A percentile compares a stretch with the other conserved stretches of the same genome.
Evolutionary conservation across 1,284 basidiomycete genomes (phyloP).

Genomic region (Austroboletus novae-zelandiae): DNA sequence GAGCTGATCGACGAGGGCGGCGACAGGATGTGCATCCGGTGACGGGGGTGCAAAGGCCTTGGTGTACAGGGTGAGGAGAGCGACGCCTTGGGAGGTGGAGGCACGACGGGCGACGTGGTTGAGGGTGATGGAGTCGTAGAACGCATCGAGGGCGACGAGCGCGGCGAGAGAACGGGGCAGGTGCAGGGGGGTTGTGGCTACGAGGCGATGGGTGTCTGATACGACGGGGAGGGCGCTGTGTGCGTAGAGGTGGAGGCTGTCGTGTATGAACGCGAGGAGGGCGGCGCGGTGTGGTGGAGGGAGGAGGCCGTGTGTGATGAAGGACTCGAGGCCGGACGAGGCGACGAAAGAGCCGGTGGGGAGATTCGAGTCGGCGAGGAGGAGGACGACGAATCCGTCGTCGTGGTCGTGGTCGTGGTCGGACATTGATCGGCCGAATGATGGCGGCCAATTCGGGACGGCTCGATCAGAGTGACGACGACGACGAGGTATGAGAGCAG

Average conservation of each 20-base stretch:
- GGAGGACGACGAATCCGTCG: slow-evolving; percentile 55
- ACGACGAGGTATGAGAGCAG: not conserved
- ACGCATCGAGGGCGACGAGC: slow-evolving; percentile 62
- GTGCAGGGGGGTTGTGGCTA: slow-evolving; percentile 28
- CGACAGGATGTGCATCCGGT: slow-evolving; percentile 1
- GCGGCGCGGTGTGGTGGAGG: slow-evolving; percentile 28
- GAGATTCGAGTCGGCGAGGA: slow-evolving; percentile 79
- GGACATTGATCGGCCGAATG: slow-evolving; percentile 1
- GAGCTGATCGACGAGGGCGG: slow-evolving; percentile 57
- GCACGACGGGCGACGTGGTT: slow-evolving; percentile 89
- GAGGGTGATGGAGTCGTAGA: slow-evolving; percentile 84
- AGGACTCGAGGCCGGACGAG: slow-evolving; percentile 91
- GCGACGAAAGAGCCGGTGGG: slow-evolving; percentile 91
- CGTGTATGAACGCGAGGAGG: slow-evolving; percentile 63
- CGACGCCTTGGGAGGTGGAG: slow-evolving; percentile 89
- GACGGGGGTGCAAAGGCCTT: slow-evolving; percentile 70
- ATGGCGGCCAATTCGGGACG: not conserved
- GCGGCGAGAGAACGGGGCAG: slow-evolving; percentile 34
- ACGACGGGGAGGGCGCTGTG: slow-evolving; percentile 76
- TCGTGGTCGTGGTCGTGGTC: slow-evolving; percentile 29
- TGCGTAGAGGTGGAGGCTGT: slow-evolving; percentile 74
- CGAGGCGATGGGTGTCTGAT: slow-evolving; percentile 57
- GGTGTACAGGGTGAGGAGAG: slow-evolving; percentile 85
- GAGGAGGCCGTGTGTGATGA: slow-evolving; percentile 82
- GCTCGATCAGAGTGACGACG: not conserved